Base-by-base conservation (phyloP, 148 eudicot species). In the Rheum nobile region DNA sequence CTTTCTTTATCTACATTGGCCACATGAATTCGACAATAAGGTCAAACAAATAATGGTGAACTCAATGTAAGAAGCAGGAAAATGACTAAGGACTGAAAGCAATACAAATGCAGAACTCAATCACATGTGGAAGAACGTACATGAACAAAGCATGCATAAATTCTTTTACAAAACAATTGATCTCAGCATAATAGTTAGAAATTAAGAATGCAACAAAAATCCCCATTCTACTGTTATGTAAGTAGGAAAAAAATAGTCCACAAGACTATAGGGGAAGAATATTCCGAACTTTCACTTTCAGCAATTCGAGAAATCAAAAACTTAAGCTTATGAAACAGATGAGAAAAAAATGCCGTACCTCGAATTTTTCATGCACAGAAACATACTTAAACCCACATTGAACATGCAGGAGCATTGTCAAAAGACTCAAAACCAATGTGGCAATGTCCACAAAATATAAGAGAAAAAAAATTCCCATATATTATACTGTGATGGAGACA, bases 1-100 rank as follows among this genome's bases (percentile, higher is more conserved):
- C 73, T 43, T 71, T 39, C 41, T 38, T 71, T 39, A 71, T 71
- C 73, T 71, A 28, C 50, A 71, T 65, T 3, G 41, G 41, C 38
- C 32, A 71, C 16, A 39, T 10, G 41, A n/a, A 59, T 7, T 39
- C 29, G 5, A 44, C 26, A 71, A 19, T 71, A 6, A 39, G 50
- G 50, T 46, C 31, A 65, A 65, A 32, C 21, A 29, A 24, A 65
- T 65, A 31, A 65, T 32, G 41, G 6, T 65, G 70, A 65, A 19
- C 70, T 17, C 54, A 1, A 32, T 1, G 11, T 6, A 65, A 32
- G 39, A 34, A 24, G 29, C 41, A 65, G 17, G 41, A 65, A 32
- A 65, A 14, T 16, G 24, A 65, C 70, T 32, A 65, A 34, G 70
- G 22, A 16, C 35, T 0, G 31, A 32, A 55, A 5, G 32, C 22